These are phyloP conservation scores for Telfairia occidentalis DNA, from an alignment of 331 rosid species.

Conservation along the genomic window DNA sequence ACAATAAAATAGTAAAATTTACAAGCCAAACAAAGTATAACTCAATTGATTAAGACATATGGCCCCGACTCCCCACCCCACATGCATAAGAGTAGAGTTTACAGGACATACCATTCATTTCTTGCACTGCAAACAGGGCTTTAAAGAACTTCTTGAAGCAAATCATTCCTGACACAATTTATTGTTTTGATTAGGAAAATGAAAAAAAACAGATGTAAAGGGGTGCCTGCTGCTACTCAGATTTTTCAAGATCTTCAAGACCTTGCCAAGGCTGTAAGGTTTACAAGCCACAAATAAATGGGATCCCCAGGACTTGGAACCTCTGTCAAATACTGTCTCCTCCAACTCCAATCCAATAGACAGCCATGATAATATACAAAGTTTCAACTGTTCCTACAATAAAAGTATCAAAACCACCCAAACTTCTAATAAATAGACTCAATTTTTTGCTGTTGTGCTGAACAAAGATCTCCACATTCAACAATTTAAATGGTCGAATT, in stretches of 20 bases:
- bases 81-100: background rate
- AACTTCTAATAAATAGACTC: slow-evolving; percentile 6
- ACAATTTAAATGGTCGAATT: background rate
- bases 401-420: background rate
- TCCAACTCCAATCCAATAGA: slow-evolving; percentile 7
- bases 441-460: background rate
- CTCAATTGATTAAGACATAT: too few relatives aligned
- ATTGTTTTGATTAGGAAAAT: background rate
- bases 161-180: slow-evolving; percentile 6
- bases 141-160: background rate
- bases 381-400: slow-evolving; percentile 1
- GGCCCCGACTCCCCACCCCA: too few relatives aligned
- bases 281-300: background rate
- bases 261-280: slow-evolving; percentile 3
- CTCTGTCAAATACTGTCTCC: background rate
- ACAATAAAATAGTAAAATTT: background rate
- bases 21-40: too few relatives aligned
- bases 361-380: slow-evolving; percentile 9
- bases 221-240: slow-evolving; percentile 3
- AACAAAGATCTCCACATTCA: slow-evolving; percentile 9
- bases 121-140: background rate
- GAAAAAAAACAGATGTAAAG: background rate
- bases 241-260: background rate
- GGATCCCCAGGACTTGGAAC: background rate
- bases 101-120: background rate